Conservation (phyloP, 2,329 filamentous ascomycete genomes). For the Elsinoe australis region DNA sequence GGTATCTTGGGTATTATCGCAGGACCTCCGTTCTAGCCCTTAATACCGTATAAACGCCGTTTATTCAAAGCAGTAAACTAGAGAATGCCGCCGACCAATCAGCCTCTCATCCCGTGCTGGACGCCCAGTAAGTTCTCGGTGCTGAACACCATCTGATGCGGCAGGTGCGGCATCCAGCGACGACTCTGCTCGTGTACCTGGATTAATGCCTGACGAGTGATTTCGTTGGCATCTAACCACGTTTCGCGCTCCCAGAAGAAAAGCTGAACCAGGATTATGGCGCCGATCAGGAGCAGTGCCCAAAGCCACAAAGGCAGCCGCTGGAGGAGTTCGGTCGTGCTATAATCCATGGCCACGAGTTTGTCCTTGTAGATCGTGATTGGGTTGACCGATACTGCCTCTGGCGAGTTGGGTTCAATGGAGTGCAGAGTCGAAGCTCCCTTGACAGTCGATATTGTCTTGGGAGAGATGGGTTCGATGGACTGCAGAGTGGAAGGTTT, state of each 20-base stretch:
- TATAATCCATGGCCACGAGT: not conserved
- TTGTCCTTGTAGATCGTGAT: not conserved
- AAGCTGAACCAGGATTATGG: not conserved
- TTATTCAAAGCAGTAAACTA: not conserved
- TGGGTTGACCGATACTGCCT: not conserved
- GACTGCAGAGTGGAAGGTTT: too few species aligned
- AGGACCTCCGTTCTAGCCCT: not conserved
- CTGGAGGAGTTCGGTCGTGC: not conserved
- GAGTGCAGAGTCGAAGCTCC: too few species aligned
- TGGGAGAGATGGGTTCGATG: too few species aligned
- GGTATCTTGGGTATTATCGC: conserved; percentile 15
- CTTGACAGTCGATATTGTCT: too few species aligned
- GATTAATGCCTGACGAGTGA: conserved; percentile 9
- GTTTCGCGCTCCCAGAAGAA: not conserved
- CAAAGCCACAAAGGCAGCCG: not conserved
- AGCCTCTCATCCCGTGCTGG: conserved; percentile 1
- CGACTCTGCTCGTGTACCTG: not conserved
- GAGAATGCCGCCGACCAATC: not conserved
- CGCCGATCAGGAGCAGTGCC: not conserved
- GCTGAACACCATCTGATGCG: not conserved
- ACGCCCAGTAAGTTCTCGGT: conserved; percentile 6
- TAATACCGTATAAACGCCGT: conserved; percentile 1
- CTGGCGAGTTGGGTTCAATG: too few species aligned
- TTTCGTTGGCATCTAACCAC: conserved; percentile 6
- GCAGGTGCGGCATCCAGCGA: conserved; percentile 1